Evolutionary conservation across 768 basidiomycete species (phyloP), one percentile per base, ranked within the genome.

Genomic region (Boletus eberwhitei): DNA sequence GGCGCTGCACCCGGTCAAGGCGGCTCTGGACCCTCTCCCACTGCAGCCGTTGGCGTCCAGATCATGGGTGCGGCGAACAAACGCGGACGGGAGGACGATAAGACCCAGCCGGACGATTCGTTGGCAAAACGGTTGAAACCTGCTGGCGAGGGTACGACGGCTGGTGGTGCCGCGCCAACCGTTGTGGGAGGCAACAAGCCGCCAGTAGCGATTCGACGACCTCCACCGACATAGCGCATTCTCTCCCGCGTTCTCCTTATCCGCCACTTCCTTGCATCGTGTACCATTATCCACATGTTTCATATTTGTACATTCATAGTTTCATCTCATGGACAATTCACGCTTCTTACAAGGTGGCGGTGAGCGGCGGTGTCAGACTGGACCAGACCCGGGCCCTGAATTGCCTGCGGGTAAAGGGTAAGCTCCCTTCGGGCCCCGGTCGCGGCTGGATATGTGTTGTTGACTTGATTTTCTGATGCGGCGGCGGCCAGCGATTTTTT

Each of bases 91-190:
- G 87, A 89, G 58, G 83, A 84, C 31, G 75, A 73, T 12, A 66
- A 36, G 24, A 48, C 71, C 24, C 63, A 21, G 21, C 66, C n/a
- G 0, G 84, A 84, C 19, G 83, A 84, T 61, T 80, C 85, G 11
- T 72, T 88, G 32, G 84, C 80, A 0, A 88, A 89, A 64, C 81
- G 87, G 41, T 57, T 86, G 49, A 88, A 86, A 64, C 82, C 82
- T 45, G 80, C 82, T 3, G 52, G 35, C 3, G 65, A 68, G 24
- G 48, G 29, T 7, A 19, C 8, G 4, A n/a, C 16, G 3, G 16
- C 21, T 21, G 7, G 21, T 44, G 16, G 36, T 2, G 48, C n/a
- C 8, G 36, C 39, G 21, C 24, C 36, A 11, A 40, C 29, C 17
- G 39, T 55, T 24, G 49, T n/a, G n/a, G 64, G 58, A n/a, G 58